Conservation (phyloP, 371 early-diverging fungal genomes). For the Caulochytrium protostelioides region DNA sequence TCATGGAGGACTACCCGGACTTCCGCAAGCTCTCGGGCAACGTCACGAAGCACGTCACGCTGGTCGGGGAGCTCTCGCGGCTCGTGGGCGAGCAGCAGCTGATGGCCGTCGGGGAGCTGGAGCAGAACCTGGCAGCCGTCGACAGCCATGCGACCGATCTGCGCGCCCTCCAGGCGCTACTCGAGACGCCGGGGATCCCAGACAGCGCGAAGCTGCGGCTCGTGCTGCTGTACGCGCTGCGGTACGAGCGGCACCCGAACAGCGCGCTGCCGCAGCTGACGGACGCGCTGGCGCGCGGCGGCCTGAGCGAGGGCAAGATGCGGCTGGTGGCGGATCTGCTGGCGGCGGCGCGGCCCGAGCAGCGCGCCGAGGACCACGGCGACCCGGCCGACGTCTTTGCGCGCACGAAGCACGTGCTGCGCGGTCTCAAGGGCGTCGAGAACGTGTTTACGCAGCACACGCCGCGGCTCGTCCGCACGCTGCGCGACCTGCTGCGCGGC, state of each 20-base stretch:
- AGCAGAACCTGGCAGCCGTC: constrained; percentile 74
- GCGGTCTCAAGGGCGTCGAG: constrained; percentile 75
- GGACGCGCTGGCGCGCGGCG: constrained; percentile 38
- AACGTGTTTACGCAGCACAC: constrained; percentile 92
- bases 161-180: constrained; percentile 45
- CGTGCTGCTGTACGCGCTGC: constrained; percentile 61
- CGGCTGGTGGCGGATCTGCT: constrained; percentile 48
- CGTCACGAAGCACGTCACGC: constrained; percentile 86
- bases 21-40: constrained; percentile 82
- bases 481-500: constrained; percentile 58
- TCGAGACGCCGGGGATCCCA: constrained; percentile 36
- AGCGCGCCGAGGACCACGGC: constrained; percentile 73
- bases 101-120: constrained; percentile 71
- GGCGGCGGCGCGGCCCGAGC: constrained; percentile 51
- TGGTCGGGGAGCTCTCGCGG: constrained; percentile 75
- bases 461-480: constrained; percentile 52
- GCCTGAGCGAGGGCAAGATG: constrained; percentile 46
- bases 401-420: constrained; percentile 54
- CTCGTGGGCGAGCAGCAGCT: constrained; percentile 47
- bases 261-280: constrained; percentile 44
- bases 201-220: constrained; percentile 57
- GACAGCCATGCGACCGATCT: constrained; percentile 63
- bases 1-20: constrained; percentile 93
- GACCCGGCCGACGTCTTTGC: constrained; percentile 60
- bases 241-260: constrained; percentile 58